Percentiles rank a stretch among this genome's conserved stretches.
These are phyloP conservation scores for Tothia fuscella DNA, from an alignment of 2,329 filamentous ascomycete genomes.

Conservation along the genomic window DNA sequence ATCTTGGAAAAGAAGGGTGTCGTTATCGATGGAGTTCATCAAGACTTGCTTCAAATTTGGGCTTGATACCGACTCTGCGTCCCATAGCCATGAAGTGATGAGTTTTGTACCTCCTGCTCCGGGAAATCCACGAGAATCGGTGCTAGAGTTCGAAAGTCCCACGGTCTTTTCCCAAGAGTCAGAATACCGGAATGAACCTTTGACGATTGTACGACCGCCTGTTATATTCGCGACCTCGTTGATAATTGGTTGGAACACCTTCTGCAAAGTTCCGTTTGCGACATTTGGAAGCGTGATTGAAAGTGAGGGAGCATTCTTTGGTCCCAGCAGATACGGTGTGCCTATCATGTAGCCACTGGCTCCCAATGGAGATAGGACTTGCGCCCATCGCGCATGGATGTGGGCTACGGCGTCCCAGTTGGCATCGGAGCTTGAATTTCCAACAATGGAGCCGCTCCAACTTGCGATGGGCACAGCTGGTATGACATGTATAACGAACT, in stretches of 20 bases:
- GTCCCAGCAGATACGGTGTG: conserved; percentile 1
- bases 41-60: background rate
- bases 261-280: too few species aligned
- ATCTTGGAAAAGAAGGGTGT: background rate
- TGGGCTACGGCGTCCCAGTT: conserved; percentile 2
- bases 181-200: background rate
- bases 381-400: background rate
- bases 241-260: conserved; percentile 5
- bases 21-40: background rate
- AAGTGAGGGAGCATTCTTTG: too few species aligned
- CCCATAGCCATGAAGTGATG: conserved; percentile 4
- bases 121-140: background rate
- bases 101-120: background rate
- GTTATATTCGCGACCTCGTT: background rate
- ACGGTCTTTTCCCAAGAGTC: background rate
- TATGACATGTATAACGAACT: background rate
- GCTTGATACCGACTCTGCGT: background rate
- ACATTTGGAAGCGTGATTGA: too few species aligned
- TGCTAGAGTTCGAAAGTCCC: background rate
- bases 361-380: background rate
- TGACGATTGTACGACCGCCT: background rate
- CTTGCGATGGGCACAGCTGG: conserved; percentile 20
- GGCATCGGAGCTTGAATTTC: background rate
- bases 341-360: conserved; percentile 1
- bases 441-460: conserved; percentile 17